A percentile compares a stretch with the other conserved stretches of the same genome.
Conservation (phyloP, 805 yeast genomes). For the Candida nanaspora region DNA sequence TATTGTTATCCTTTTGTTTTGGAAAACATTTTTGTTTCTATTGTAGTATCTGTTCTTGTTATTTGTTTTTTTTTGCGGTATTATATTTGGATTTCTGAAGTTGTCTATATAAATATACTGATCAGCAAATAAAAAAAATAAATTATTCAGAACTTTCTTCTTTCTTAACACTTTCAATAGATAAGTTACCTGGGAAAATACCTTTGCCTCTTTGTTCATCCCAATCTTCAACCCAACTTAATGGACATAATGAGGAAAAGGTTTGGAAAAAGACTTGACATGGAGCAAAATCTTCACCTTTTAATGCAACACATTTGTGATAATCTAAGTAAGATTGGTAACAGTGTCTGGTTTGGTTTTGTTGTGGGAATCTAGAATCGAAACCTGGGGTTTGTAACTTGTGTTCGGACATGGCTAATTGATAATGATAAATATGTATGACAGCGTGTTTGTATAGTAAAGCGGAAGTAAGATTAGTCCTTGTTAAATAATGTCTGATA, state of each 20-base stretch:
- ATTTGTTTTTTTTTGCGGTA: too few species aligned
- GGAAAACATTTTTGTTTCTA: too few species aligned
- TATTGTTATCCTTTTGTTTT: too few species aligned
- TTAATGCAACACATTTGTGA: slow-evolving; percentile 92
- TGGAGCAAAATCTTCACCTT: slow-evolving; percentile 98
- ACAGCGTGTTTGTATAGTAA: too few species aligned
- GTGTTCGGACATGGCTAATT: slow-evolving; percentile 17
- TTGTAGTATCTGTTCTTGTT: background rate
- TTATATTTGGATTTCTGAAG: too few species aligned
- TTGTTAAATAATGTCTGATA: too few species aligned
- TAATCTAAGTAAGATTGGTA: slow-evolving; percentile 97
- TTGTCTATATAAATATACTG: too few species aligned
- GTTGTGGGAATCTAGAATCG: slow-evolving; percentile 94
- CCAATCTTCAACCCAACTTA: slow-evolving; percentile 82
- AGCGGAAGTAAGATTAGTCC: too few species aligned
- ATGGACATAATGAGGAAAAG: slow-evolving; percentile 79
- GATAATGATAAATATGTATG: background rate
- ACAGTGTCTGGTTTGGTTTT: slow-evolving; percentile 97
- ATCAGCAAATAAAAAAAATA: too few species aligned
- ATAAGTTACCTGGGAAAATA: slow-evolving; percentile 33
- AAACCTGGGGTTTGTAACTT: slow-evolving; percentile 62
- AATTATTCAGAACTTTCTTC: slow-evolving; percentile 1
- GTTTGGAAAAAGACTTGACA: slow-evolving; percentile 93
- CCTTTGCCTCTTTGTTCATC: slow-evolving; percentile 67
- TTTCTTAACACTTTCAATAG: slow-evolving; percentile 24